Base-by-base conservation (phyloP, 208 protist species). In the Crithidia mellificae region DNA sequence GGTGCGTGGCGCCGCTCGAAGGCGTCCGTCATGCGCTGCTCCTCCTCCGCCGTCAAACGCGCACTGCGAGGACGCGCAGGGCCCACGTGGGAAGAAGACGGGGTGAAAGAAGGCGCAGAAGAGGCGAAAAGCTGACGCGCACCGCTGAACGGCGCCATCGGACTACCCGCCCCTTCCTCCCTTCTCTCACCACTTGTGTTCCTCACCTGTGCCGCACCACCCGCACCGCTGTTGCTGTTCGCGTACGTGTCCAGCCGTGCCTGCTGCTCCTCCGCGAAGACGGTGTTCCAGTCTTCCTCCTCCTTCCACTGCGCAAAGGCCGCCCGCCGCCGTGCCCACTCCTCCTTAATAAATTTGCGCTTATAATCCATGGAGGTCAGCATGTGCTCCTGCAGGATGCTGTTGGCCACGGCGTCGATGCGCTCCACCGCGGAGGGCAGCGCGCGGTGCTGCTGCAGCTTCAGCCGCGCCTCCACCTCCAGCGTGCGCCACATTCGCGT, bases 381-480 rank as follows among this genome's bases (percentile, higher is more conserved):
- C 79, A 95, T 88, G 65, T 93, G 81, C 38, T 92, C 77, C 80
- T 91, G 88, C 43, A 95, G 63, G 22, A 95, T 74, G 22, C n/a
- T 85, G 47, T 76, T 82, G 8, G 87, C 87, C 39, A 95, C 77
- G 25, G 87, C 77, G 36, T 83, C 79, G 20, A 93, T 76, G 17
- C 78, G 77, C 63, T 87, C 81, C 27, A 79, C 44, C 24, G 83
- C 69, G 11, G 84, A 79, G 38, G 76, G 78, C 46, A 70, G 46
- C 24, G 79, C 47, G 3, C 77, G 74, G 72, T 88, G 59, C 58
- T 85, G 81, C 66, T 90, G 79, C 34, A 95, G 69, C 44, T 78
- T 77, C 47, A 82, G 61, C 22, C 82, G 80, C 30, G 79, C 83
- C 47, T 88, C 81, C 22, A 90, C 51, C 68, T 95, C 87, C 6